phyloP scores from a whole-genome alignment of 345 rosid species.

The Hypericum perforatum region DNA sequence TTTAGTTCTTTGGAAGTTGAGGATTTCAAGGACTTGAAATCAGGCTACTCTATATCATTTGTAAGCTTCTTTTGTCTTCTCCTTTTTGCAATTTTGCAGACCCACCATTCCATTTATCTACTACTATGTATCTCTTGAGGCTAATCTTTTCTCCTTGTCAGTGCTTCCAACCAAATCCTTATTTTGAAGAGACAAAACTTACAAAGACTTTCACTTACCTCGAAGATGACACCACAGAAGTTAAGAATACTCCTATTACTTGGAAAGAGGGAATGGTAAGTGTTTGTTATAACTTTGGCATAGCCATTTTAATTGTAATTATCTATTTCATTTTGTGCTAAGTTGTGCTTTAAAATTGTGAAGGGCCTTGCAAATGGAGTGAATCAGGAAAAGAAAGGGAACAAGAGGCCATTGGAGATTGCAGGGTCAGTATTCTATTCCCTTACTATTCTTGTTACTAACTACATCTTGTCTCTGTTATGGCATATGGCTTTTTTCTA shows the following conservation, averaged over 20 bases:
- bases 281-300: neutral
- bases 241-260: constrained; percentile 15
- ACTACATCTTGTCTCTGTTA: too few species aligned
- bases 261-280: constrained; percentile 24
- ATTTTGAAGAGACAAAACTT: constrained; percentile 21
- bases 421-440: constrained; percentile 9
- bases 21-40: constrained; percentile 22
- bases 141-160: neutral
- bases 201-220: constrained; percentile 16
- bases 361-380: constrained; percentile 16
- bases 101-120: neutral
- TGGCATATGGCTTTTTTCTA: too few species aligned
- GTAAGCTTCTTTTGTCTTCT: constrained; percentile 6
- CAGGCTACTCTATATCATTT: constrained; percentile 18
- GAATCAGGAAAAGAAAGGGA: constrained; percentile 12
- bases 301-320: neutral
- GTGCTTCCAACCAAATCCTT: constrained; percentile 17
- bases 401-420: constrained; percentile 10
- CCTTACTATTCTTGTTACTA: too few species aligned
- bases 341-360: constrained; percentile 1
- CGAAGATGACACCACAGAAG: constrained; percentile 15
- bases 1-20: constrained; percentile 19
- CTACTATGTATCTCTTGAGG: neutral
- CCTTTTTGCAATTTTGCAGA: neutral
- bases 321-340: neutral